Evolutionary conservation across 2,329 filamentous ascomycete species (phyloP), one percentile per base, ranked within the genome.

Genomic region (Coniochaeta pulveracea): DNA sequence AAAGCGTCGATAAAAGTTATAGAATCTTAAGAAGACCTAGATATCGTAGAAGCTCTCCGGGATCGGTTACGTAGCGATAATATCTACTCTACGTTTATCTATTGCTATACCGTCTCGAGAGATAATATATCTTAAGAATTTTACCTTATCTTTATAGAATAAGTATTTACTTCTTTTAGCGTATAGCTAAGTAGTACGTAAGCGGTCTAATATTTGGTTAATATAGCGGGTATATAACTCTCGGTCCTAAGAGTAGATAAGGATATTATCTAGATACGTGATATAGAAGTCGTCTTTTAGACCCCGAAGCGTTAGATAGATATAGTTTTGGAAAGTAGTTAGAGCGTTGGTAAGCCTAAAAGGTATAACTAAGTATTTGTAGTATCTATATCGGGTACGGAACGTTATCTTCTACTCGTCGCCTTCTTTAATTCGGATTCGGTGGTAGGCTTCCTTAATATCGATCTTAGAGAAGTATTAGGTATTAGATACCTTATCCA

Each of bases 341-440:
- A 34, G 29, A 15, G 34, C 33, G 15, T 44, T 46, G 9, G 34
- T 46, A 22, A 55, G 29, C 2, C 43, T 38, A 37, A 56, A 56
- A 10, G 38, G 40, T 34, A 53, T 52, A 12, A 55, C 33, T 18
- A 46, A 25, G 32, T 52, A 56, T 29, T 55, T 38, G 37, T 40
- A 57, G 18, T 46, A 31, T 4, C 41, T 36, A 30, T 43, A 52
- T 19, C 31, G 26, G 10, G 19, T 49, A 15, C 37, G 32, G 39
- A 56, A 56, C 11, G 34, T 40, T 6, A 34, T 57, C 32, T 55
- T 56, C 39, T 39, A 55, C 42, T 54, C 32, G 19, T 56, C 33
- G n/a, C 34, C 36, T 43, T 46, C 25, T 15, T 28, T 34, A 21
- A 54, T 44, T 30, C 25, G 33, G 29, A 46, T 42, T 10, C 34